A percentile compares a stretch with the other conserved stretches of the same genome.
Conservation (phyloP, 108 stramenopile species). For the Craspedostauros australis region DNA sequence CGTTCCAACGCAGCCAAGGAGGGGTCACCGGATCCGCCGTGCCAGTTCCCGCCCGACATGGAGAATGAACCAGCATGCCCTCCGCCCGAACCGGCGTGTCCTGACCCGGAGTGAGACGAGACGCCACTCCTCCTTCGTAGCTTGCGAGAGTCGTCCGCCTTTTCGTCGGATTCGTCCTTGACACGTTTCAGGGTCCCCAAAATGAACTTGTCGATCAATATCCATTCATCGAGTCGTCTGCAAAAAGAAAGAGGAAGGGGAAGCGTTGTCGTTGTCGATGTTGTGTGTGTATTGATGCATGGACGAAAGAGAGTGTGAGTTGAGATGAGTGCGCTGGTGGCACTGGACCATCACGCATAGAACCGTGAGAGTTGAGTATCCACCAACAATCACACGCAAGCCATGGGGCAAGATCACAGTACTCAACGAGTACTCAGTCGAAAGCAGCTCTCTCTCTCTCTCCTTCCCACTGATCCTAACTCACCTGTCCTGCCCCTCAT, state of each 20-base stretch:
- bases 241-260: constrained; percentile 2
- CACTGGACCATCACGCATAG: too few relatives aligned
- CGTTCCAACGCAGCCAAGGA: constrained; percentile 66
- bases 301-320: too few relatives aligned
- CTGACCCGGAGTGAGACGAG: too few relatives aligned
- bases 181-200: constrained; percentile 46
- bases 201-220: constrained; percentile 50
- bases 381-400: background rate
- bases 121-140: constrained; percentile 1
- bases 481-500: constrained; percentile 69
- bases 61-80: constrained; percentile 8
- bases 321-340: too few relatives aligned
- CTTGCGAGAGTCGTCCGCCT: constrained; percentile 7
- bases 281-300: too few relatives aligned
- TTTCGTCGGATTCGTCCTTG: background rate
- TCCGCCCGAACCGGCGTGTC: background rate
- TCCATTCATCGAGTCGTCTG: constrained; percentile 84
- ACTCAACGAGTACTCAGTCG: background rate
- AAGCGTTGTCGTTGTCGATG: too few relatives aligned
- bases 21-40: constrained; percentile 56
- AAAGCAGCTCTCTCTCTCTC: too few relatives aligned
- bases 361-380: background rate
- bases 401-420: too few relatives aligned
- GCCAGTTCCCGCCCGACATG: constrained; percentile 63
- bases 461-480: background rate